Conservation (phyloP, 441 rosid genomes). For the Lepidium campestre region DNA sequence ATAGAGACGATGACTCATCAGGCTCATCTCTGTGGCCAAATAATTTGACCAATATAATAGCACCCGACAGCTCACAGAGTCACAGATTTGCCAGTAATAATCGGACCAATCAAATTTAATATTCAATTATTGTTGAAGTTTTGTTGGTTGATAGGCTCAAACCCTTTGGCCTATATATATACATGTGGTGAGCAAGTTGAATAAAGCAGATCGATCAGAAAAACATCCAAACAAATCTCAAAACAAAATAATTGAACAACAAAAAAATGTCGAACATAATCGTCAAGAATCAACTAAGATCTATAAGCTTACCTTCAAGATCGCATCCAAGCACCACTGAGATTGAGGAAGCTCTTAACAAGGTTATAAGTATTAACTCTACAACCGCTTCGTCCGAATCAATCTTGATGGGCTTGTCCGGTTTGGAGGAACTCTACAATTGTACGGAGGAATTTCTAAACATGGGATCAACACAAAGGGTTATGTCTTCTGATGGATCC, state of each 20-base stretch:
- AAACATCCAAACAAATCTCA: background rate
- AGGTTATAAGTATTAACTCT: constrained; percentile 32
- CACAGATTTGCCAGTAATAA: constrained; percentile 27
- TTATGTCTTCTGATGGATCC: constrained; percentile 22
- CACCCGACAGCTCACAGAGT: constrained; percentile 24
- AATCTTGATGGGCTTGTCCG: constrained; percentile 30
- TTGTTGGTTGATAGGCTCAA: constrained; percentile 19
- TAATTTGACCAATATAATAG: constrained; percentile 22
- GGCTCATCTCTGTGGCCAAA: constrained; percentile 22
- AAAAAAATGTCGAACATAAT: constrained; percentile 35
- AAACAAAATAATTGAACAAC: too few relatives aligned
- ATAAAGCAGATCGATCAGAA: constrained; percentile 4
- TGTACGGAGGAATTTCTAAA: constrained; percentile 42
- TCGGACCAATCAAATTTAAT: constrained; percentile 25
- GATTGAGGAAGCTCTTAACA: constrained; percentile 43
- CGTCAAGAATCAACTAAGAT: constrained; percentile 37
- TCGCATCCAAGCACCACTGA: constrained; percentile 47
- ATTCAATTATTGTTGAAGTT: constrained; percentile 19
- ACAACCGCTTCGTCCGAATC: constrained; percentile 32
- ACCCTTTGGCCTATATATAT: constrained; percentile 9
- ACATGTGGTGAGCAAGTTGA: constrained; percentile 2
- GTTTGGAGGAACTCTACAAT: constrained; percentile 38
- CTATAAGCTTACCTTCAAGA: constrained; percentile 65
- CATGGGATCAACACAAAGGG: constrained; percentile 43
- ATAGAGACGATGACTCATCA: constrained; percentile 26